These are phyloP conservation scores for Cladobotryum mycophilum DNA, from an alignment of 2,329 filamentous ascomycete genomes.

Conservation along the genomic window DNA sequence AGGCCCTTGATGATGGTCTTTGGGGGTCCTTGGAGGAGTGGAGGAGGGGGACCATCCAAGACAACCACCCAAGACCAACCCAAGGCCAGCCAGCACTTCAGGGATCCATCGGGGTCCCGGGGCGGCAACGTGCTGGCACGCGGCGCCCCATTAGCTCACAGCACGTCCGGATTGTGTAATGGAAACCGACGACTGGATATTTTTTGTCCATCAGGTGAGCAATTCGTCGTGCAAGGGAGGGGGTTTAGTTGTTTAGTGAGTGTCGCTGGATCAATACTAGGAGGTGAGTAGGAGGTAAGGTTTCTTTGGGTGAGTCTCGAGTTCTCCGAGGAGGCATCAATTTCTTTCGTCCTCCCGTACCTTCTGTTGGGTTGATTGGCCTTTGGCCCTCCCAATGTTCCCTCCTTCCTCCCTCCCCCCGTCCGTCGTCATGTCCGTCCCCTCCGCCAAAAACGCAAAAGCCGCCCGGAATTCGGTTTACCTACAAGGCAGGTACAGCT, in stretches of 20 bases:
- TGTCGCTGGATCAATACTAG: too few species aligned
- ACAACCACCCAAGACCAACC: not conserved
- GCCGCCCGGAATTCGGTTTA: too few species aligned
- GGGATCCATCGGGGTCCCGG: constrained; percentile 6
- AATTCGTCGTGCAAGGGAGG: constrained; percentile 7
- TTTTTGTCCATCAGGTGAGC: constrained; percentile 13
- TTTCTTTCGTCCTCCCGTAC: not conserved
- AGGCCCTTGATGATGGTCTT: too few species aligned
- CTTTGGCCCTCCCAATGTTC: not conserved
- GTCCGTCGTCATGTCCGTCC: not conserved
- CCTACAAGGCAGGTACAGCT: too few species aligned
- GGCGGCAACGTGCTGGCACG: constrained; percentile 11
- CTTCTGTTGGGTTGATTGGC: too few species aligned
- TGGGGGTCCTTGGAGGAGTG: too few species aligned
- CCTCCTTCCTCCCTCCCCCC: not conserved
- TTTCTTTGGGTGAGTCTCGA: too few species aligned
- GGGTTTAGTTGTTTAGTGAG: too few species aligned
- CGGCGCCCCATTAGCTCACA: constrained; percentile 23
- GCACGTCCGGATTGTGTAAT: constrained; percentile 41
- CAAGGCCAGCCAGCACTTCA: not conserved
- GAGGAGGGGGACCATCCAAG: not conserved
- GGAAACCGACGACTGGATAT: constrained; percentile 37
- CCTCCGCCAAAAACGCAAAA: not conserved
- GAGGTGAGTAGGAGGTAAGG: too few species aligned
- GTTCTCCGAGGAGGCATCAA: too few species aligned